A percentile compares a stretch with the other conserved stretches of the same genome.
phyloP scores from a whole-genome alignment of 192 early-diverging fungal species.

The Coemansia sp. region DNA sequence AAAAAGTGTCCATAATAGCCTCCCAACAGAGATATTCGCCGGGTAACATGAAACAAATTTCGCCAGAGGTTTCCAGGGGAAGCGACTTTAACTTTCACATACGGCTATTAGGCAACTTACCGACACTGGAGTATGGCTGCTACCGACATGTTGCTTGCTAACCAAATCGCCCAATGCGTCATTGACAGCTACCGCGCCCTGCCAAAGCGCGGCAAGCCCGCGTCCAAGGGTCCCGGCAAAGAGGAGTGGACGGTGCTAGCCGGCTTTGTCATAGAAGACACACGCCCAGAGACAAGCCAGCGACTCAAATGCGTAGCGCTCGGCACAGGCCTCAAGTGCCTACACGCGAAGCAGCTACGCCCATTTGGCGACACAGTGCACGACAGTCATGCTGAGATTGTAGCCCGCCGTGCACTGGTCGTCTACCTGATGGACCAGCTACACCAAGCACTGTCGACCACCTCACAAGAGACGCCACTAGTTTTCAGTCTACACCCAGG shows the following conservation, averaged over 20 bases:
- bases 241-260: conserved; percentile 87
- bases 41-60: no score
- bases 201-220: conserved; percentile 77
- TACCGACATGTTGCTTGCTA: background rate
- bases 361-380: conserved; percentile 64
- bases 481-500: background rate
- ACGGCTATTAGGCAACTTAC: background rate
- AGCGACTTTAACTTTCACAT: background rate
- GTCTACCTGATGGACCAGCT: conserved; percentile 52
- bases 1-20: no score
- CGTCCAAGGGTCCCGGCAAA: conserved; percentile 31
- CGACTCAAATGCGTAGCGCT: conserved; percentile 32
- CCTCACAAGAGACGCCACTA: background rate
- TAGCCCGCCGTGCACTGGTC: conserved; percentile 76
- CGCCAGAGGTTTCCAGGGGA: background rate
- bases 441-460: background rate
- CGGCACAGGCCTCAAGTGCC: conserved; percentile 85
- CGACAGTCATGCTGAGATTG: conserved; percentile 87
- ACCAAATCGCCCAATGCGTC: conserved; percentile 55
- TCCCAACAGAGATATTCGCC: no score
- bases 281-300: background rate
- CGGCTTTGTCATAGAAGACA: conserved; percentile 60
- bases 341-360: conserved; percentile 59
- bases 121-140: background rate
- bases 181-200: conserved; percentile 58